Percentiles rank a stretch among this genome's conserved stretches.
phyloP scores from a whole-genome alignment of 2,329 filamentous ascomycete genomes.

The Ceratocystis smalleyi region DNA sequence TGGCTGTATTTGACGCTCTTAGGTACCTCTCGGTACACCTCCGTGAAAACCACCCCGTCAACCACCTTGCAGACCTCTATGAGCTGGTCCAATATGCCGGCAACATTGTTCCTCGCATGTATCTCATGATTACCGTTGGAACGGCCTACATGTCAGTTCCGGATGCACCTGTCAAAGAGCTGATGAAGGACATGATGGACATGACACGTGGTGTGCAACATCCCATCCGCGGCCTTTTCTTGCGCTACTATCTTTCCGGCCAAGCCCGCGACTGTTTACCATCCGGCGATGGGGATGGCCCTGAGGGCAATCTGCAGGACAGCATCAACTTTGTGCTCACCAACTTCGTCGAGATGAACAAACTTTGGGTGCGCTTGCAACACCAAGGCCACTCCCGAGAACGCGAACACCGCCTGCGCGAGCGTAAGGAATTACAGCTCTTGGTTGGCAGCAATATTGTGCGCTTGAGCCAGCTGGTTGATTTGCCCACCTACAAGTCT shows the following conservation, averaged over 20 bases:
- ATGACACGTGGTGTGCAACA: slow-evolving; percentile 98
- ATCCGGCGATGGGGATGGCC: slow-evolving; percentile 66
- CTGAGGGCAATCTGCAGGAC: slow-evolving; percentile 89
- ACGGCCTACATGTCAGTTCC: slow-evolving; percentile 98
- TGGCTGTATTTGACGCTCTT: slow-evolving; percentile 95
- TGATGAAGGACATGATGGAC: slow-evolving; percentile 99
- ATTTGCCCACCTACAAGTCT: slow-evolving; percentile 85
- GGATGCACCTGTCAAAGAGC: slow-evolving; percentile 96
- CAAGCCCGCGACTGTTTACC: slow-evolving; percentile 86
- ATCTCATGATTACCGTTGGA: slow-evolving; percentile 98
- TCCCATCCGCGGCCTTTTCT: slow-evolving; percentile 82
- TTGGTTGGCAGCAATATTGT: slow-evolving; percentile 95
- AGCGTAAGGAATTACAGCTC: slow-evolving; percentile 87
- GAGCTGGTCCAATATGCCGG: slow-evolving; percentile 96
- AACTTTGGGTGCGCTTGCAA: slow-evolving; percentile 93
- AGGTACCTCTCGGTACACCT: slow-evolving; percentile 93
- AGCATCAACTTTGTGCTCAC: slow-evolving; percentile 96
- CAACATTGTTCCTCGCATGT: slow-evolving; percentile 89
- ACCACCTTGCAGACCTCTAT: slow-evolving; percentile 95
- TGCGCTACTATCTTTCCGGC: slow-evolving; percentile 90
- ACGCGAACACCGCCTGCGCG: slow-evolving; percentile 80
- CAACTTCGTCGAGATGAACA: slow-evolving; percentile 99
- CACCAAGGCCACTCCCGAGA: slow-evolving; percentile 95
- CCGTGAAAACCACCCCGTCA: slow-evolving; percentile 91
- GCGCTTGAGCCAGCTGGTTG: slow-evolving; percentile 83